Conservation (phyloP, 2,329 filamentous ascomycete species). For the Mollisiaceae sp. region DNA sequence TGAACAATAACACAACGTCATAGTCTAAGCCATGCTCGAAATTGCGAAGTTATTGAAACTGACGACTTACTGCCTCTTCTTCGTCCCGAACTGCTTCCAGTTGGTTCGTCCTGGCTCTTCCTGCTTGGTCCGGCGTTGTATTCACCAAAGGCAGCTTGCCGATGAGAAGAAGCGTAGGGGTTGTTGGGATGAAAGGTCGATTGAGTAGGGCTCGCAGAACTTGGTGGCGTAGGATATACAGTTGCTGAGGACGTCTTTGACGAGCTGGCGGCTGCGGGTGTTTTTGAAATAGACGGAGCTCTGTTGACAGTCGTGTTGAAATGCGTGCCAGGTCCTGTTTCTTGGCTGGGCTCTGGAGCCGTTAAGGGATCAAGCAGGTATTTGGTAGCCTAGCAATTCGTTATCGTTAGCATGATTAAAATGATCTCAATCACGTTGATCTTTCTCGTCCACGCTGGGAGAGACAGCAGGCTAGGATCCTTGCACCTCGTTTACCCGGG, state of each 20-base stretch:
- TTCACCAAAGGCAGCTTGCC: conserved; percentile 39
- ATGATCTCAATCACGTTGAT: conserved; percentile 21
- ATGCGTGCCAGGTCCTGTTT: conserved; percentile 67
- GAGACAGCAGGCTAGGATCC: conserved; percentile 26
- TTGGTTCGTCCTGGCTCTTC: conserved; percentile 31
- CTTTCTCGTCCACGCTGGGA: conserved; percentile 8
- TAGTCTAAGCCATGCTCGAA: background rate
- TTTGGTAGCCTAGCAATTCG: conserved; percentile 58
- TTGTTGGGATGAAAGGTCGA: conserved; percentile 53
- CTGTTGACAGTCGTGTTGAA: conserved; percentile 29
- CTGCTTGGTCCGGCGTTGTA: conserved; percentile 33
- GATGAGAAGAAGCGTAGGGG: conserved; percentile 43
- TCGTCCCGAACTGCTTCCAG: conserved; percentile 41
- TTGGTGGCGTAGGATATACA: conserved; percentile 54
- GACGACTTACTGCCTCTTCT: conserved; percentile 46
- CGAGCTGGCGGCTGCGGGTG: conserved; percentile 21
- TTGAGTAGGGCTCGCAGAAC: conserved; percentile 58
- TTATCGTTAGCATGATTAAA: conserved; percentile 15
- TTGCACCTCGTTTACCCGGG: conserved; percentile 10
- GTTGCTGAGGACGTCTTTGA: conserved; percentile 35
- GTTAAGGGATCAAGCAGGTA: conserved; percentile 73
- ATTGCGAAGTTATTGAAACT: background rate
- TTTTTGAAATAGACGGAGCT: conserved; percentile 48
- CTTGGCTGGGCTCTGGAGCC: conserved; percentile 69
- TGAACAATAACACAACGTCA: background rate